Conservation (phyloP, 352 stramenopile species). For the Sclerospora graminicola region DNA sequence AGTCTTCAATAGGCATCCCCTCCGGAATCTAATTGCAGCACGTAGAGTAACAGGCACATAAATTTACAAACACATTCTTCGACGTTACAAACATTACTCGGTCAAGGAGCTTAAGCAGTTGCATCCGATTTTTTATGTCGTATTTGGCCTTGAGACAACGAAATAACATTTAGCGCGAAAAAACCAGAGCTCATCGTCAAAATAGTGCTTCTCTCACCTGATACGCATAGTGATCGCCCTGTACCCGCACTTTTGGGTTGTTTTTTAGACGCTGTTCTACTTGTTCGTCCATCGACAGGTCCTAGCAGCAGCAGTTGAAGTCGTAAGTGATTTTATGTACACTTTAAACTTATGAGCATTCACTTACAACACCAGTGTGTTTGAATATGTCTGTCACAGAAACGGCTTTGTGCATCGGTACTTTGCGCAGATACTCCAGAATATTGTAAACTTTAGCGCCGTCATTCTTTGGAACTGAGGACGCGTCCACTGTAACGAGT, state of each 20-base stretch:
- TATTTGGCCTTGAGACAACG: constrained; percentile 65
- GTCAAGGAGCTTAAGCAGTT: constrained; percentile 72
- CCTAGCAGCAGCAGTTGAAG: constrained; percentile 19
- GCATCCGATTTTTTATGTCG: constrained; percentile 76
- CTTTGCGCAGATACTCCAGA: constrained; percentile 73
- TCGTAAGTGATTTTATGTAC: neutral
- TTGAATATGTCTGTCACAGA: constrained; percentile 65
- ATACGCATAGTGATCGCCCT: constrained; percentile 74
- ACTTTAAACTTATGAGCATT: neutral
- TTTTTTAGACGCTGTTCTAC: constrained; percentile 79
- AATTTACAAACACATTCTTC: neutral
- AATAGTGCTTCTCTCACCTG: constrained; percentile 24
- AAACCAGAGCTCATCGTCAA: neutral
- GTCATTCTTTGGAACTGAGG: constrained; percentile 75
- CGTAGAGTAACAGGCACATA: neutral
- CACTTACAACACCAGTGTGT: constrained; percentile 72
- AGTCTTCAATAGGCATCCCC: constrained; percentile 72
- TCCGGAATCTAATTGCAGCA: constrained; percentile 46
- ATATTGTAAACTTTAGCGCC: constrained; percentile 84
- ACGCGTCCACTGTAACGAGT: constrained; percentile 47
- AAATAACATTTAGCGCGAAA: neutral
- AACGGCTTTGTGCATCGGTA: constrained; percentile 71
- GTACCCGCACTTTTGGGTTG: constrained; percentile 74
- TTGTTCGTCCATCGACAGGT: constrained; percentile 74
- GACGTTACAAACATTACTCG: constrained; percentile 25